These are phyloP conservation scores for Crotalaria pallida DNA, from an alignment of 306 rosid genomes.

Conservation along the genomic window DNA sequence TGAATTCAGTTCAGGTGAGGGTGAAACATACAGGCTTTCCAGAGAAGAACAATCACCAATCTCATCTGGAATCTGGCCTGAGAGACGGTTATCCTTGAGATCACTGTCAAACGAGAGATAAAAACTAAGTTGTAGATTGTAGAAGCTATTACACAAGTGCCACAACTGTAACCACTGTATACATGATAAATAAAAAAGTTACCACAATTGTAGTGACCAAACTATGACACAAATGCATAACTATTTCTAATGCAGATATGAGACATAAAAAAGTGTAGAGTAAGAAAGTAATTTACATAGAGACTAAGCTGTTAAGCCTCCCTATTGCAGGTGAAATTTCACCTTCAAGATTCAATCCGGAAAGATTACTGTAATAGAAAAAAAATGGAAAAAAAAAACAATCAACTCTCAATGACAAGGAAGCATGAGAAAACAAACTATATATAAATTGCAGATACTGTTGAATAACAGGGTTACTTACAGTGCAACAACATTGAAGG, in stretches of 20 bases:
- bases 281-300: conserved; percentile 37
- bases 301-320: conserved; percentile 65
- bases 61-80: conserved; percentile 99
- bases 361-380: conserved; percentile 69
- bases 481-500: conserved; percentile 83
- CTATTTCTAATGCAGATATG: neutral
- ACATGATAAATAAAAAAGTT: neutral
- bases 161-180: neutral
- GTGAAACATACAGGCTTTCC: conserved; percentile 50
- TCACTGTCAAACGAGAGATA: conserved; percentile 51
- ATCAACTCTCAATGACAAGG: neutral
- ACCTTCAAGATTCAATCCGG: conserved; percentile 82
- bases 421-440: neutral
- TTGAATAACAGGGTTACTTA: conserved; percentile 34
- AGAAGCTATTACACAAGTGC: neutral
- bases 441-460: too few species aligned
- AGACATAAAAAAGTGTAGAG: neutral
- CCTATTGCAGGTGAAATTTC: too few species aligned
- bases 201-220: too few species aligned
- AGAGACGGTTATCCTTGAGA: conserved; percentile 62
- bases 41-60: conserved; percentile 87
- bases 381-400: conserved; percentile 2
- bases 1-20: neutral
- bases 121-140: neutral
- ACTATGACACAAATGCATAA: neutral